phyloP scores from a whole-genome alignment of 2,329 filamentous ascomycete genomes.

The Cytospora chrysosperma region DNA sequence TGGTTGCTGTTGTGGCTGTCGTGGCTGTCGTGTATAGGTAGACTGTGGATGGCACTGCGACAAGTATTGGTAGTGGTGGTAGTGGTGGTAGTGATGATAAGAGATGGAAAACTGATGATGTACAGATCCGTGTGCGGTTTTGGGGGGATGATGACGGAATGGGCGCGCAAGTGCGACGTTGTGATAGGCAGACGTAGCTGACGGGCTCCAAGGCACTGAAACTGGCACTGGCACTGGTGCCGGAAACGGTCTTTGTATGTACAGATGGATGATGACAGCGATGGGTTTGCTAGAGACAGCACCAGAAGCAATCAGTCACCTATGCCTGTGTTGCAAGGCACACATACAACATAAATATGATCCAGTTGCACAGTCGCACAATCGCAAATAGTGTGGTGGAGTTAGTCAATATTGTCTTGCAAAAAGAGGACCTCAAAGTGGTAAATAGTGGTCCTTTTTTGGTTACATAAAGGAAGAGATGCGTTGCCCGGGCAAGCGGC shows the following conservation, averaged over 20 bases:
- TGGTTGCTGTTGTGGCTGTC: constrained; percentile 33
- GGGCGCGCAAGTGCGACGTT: background rate
- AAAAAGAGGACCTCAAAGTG: background rate
- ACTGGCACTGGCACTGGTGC: background rate
- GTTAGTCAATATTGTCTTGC: constrained; percentile 18
- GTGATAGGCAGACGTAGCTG: background rate
- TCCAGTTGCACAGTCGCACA: no score
- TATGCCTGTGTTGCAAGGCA: background rate
- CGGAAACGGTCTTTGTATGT: background rate
- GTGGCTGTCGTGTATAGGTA: background rate
- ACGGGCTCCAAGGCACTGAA: background rate
- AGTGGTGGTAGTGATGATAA: background rate
- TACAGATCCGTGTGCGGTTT: background rate
- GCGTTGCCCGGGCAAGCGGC: constrained; percentile 12
- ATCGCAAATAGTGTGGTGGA: constrained; percentile 6
- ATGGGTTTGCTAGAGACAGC: background rate
- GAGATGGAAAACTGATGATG: background rate
- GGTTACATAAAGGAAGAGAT: background rate
- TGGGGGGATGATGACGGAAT: background rate
- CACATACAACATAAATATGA: constrained; percentile 1
- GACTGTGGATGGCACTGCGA: background rate
- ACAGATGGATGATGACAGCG: background rate
- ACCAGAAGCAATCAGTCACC: background rate
- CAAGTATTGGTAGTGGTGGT: no score
- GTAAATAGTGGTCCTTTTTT: constrained; percentile 15